Percentiles rank a stretch among this genome's conserved stretches.
Evolutionary conservation across 129 eudicot species (phyloP).

Genomic region (Pulicaria dysenterica): DNA sequence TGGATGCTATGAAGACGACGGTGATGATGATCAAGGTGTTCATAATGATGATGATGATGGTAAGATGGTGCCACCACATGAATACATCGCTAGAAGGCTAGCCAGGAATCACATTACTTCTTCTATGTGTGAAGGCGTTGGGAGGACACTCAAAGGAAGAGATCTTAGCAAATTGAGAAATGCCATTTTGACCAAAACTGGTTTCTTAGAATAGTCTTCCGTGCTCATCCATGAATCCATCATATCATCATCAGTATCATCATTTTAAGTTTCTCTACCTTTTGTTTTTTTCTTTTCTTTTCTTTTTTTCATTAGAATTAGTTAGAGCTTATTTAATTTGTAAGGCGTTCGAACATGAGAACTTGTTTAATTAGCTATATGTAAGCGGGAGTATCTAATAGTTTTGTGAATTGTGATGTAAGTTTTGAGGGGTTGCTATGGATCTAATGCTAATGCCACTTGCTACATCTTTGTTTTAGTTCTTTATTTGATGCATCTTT

Average conservation of each 20-base stretch:
- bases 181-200: slow-evolving; percentile 65
- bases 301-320: slow-evolving; percentile 17
- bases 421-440: slow-evolving; percentile 18
- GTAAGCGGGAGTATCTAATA: slow-evolving; percentile 39
- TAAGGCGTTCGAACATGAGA: slow-evolving; percentile 14
- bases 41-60: slow-evolving; percentile 47
- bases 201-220: slow-evolving; percentile 51
- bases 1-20: slow-evolving; percentile 29
- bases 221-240: slow-evolving; percentile 18
- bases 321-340: slow-evolving; percentile 22
- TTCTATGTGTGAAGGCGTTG: slow-evolving; percentile 69
- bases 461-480: slow-evolving; percentile 7
- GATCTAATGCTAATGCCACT: slow-evolving; percentile 4
- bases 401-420: slow-evolving; percentile 25
- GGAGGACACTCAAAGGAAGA: slow-evolving; percentile 72
- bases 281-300: slow-evolving; percentile 4
- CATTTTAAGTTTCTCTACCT: slow-evolving; percentile 3
- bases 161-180: slow-evolving; percentile 65
- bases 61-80: slow-evolving; percentile 66
- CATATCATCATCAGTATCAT: slow-evolving; percentile 7
- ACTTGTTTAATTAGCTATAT: slow-evolving; percentile 25
- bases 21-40: slow-evolving; percentile 26
- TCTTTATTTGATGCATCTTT: not conserved
- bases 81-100: slow-evolving; percentile 53
- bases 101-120: slow-evolving; percentile 56